Percentiles rank a stretch among this genome's conserved stretches.
These are phyloP conservation scores for Canavalia ensiformis DNA, from an alignment of 306 rosid genomes.

Conservation along the genomic window DNA sequence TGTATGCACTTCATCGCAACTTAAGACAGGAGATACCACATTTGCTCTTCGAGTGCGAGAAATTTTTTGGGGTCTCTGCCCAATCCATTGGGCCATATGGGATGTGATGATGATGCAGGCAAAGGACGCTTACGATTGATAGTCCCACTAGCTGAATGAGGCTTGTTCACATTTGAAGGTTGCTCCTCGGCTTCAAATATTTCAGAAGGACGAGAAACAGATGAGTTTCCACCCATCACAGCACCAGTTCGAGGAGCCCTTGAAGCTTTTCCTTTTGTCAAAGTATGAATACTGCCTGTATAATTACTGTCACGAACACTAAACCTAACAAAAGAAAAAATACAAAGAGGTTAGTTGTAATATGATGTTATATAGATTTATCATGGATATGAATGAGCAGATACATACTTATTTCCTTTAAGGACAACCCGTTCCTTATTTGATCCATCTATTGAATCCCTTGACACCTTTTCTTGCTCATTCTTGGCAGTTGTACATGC, in stretches of 20 bases:
- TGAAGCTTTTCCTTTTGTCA: conserved; percentile 80
- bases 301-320: conserved; percentile 62
- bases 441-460: conserved; percentile 65
- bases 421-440: conserved; percentile 61
- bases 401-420: conserved; percentile 75
- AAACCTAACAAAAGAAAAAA: conserved; percentile 55
- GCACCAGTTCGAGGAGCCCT: conserved; percentile 76
- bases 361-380: conserved; percentile 16
- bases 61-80: conserved; percentile 86
- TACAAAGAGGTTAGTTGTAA: conserved; percentile 15
- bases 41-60: conserved; percentile 85
- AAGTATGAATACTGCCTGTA: conserved; percentile 56
- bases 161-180: conserved; percentile 62
- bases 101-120: conserved; percentile 69
- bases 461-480: conserved; percentile 68
- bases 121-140: conserved; percentile 69
- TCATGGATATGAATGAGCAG: conserved; percentile 38
- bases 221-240: conserved; percentile 59
- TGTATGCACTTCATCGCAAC: conserved; percentile 65
- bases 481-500: conserved; percentile 60
- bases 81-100: conserved; percentile 89
- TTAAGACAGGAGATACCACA: conserved; percentile 76
- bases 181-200: conserved; percentile 69
- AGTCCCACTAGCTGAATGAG: conserved; percentile 56
- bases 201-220: conserved; percentile 66